Evolutionary conservation across 148 eudicot species (phyloP).

Genomic region (Chenopodium album): DNA sequence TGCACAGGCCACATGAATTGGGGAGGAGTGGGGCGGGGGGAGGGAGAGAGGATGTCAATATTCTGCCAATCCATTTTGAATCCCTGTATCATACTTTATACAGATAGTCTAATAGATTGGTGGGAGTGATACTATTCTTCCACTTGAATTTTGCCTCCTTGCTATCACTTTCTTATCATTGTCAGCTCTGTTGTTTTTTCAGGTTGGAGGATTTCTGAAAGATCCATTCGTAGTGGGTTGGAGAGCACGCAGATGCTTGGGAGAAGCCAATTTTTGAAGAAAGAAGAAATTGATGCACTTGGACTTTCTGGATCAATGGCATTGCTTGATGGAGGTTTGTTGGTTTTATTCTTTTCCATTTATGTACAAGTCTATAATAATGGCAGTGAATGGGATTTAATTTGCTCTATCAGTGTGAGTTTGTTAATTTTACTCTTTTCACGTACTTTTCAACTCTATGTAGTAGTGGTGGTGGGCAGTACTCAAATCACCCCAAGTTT

Average conservation of each 20-base stretch:
- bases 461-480: no score
- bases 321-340: conserved; percentile 92
- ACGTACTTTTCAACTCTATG: no score
- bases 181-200: conserved; percentile 11
- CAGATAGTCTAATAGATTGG: not conserved
- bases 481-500: no score
- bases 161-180: not conserved
- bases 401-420: not conserved
- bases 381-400: not conserved
- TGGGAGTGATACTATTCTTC: not conserved
- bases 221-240: conserved; percentile 68
- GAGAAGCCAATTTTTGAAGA: conserved; percentile 81
- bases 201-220: conserved; percentile 80
- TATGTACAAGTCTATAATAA: not conserved
- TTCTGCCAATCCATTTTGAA: not conserved
- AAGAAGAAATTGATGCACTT: conserved; percentile 51
- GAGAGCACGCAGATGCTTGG: conserved; percentile 69
- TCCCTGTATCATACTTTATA: not conserved
- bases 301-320: conserved; percentile 64
- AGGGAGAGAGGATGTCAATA: not conserved
- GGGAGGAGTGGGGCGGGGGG: not conserved
- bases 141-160: not conserved
- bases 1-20: not conserved
- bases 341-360: not conserved
- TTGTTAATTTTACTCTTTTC: no score